A percentile compares a stretch with the other conserved stretches of the same genome.
phyloP scores from a whole-genome alignment of 148 eudicot species.

The Amaranthus palmeri region DNA sequence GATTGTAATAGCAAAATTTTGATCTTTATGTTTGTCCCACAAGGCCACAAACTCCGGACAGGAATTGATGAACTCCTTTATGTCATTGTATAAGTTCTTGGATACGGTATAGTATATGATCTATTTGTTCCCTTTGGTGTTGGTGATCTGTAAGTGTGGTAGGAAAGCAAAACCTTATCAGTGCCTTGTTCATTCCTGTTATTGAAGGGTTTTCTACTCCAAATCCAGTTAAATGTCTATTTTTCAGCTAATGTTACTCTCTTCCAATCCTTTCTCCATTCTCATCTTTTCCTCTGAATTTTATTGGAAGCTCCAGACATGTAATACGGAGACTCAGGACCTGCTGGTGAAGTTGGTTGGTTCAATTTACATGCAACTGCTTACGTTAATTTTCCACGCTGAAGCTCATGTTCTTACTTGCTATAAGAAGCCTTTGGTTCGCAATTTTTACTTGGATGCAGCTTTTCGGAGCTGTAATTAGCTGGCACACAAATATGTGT shows the following conservation, averaged over 20 bases:
- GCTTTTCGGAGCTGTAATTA: slow-evolving; percentile 39
- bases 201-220: not conserved
- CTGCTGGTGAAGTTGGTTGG: not conserved
- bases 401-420: slow-evolving; percentile 27
- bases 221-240: not conserved
- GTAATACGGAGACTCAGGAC: not conserved
- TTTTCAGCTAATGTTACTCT: not conserved
- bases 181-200: not conserved
- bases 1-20: too few species aligned
- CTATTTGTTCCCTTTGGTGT: not conserved
- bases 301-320: not conserved
- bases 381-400: slow-evolving; percentile 29
- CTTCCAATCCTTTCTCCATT: not conserved
- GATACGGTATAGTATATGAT: not conserved
- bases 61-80: too few species aligned
- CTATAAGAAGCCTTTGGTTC: slow-evolving; percentile 36
- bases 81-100: too few species aligned
- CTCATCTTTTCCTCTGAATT: slow-evolving; percentile 2
- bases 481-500: slow-evolving; percentile 40
- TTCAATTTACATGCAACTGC: slow-evolving; percentile 18
- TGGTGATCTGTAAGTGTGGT: not conserved
- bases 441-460: slow-evolving; percentile 52
- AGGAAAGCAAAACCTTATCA: not conserved
- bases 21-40: too few species aligned
- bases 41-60: too few species aligned